phyloP scores from a whole-genome alignment of 768 basidiomycete species.

The Amanita subjunquillea region DNA sequence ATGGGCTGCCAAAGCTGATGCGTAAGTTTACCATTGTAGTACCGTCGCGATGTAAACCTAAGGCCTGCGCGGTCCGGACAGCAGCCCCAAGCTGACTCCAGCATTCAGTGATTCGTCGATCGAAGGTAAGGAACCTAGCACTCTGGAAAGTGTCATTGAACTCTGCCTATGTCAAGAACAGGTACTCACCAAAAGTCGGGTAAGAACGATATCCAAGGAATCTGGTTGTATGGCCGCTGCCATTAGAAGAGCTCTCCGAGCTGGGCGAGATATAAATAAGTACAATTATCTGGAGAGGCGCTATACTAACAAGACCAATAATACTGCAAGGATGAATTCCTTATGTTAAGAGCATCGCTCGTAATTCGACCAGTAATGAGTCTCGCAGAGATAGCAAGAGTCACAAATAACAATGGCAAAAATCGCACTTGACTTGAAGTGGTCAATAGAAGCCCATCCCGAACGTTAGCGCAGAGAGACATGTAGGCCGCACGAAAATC shows the following conservation, averaged over 20 bases:
- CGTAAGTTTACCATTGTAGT: constrained; percentile 53
- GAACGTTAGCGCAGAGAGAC: constrained; percentile 51
- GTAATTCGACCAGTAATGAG: constrained; percentile 79
- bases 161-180: neutral
- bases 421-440: constrained; percentile 75
- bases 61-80: constrained; percentile 85
- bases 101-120: constrained; percentile 85
- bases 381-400: constrained; percentile 78
- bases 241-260: constrained; percentile 78
- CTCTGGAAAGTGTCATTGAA: constrained; percentile 28
- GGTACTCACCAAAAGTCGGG: constrained; percentile 69
- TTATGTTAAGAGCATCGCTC: constrained; percentile 65
- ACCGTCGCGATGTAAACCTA: constrained; percentile 87
- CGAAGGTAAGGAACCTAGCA: constrained; percentile 54
- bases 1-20: neutral
- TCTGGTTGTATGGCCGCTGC: constrained; percentile 92
- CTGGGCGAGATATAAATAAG: constrained; percentile 27
- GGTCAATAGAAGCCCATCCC: constrained; percentile 46
- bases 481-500: constrained; percentile 69
- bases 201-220: constrained; percentile 84
- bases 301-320: constrained; percentile 85
- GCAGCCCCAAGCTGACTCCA: constrained; percentile 95
- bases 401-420: constrained; percentile 87
- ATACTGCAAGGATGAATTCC: constrained; percentile 78
- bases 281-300: neutral